Evolutionary conservation across 2,329 filamentous ascomycete genomes (phyloP), one percentile per base, ranked within the genome.

Genomic region (Aureobasidium namibiae): DNA sequence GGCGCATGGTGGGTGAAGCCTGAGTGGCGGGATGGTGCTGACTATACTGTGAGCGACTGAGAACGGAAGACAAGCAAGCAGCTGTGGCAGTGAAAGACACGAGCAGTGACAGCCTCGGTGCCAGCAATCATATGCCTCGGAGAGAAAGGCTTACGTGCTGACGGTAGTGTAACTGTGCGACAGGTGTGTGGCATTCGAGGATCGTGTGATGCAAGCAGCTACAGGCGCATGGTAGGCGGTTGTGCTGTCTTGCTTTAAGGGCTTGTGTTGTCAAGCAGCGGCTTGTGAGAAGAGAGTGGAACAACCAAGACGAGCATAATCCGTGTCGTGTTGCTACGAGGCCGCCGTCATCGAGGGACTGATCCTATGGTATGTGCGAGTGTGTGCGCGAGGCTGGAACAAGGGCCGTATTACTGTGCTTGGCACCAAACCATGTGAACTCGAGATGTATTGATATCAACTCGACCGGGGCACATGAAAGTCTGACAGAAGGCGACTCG

Each of bases 281-380:
- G 24, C 52, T 26, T 56, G 39, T 39, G 29, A 1, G 38, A 8
- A n/a, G 31, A 45, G 41, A 29, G 34, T 23, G 23, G 31, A 38
- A 38, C 39, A 34, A 44, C 18, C 52, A 44, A 44, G 52, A 24
- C 53, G 53, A 56, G 42, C 53, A 56, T 56, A 46, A 56, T 56
- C 39, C 18, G 21, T n/a, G n/a, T 39, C 23, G 36, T 54, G 50
- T 16, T 38, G 29, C 16, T 31, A 31, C 11, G 44, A 31, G 38
- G 3, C n/a, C 45, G 53, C 41, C 38, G 42, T 56, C 31, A 46
- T 56, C 31, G 53, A 46, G 23, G 16, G 23, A 38, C 31, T 36
- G 41, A 21, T 26, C n/a, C n/a, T 38, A 31, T 31, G 31, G 18
- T 18, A 36, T 16, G 41, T 23, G 29, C 29, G 39, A 39, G 18